Evolutionary conservation across 371 early-diverging fungal genomes (phyloP).

Genomic region (Gilbertella persicaria): DNA sequence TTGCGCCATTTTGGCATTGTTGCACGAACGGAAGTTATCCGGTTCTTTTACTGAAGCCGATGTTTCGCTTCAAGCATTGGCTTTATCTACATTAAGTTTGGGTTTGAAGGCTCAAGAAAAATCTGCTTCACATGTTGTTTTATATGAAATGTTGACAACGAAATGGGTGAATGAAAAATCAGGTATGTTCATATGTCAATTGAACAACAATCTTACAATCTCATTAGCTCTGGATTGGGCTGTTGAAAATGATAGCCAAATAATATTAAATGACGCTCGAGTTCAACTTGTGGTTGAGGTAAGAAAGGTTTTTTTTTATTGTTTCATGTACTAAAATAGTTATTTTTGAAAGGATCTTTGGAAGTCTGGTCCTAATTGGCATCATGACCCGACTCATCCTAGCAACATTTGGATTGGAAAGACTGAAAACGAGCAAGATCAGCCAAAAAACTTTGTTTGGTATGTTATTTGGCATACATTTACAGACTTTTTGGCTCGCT

Average conservation of each 20-base stretch:
- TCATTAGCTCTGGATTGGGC: slow-evolving; percentile 41
- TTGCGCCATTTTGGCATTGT: slow-evolving; percentile 41
- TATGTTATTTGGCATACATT: slow-evolving; percentile 8
- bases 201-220: no score
- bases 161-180: slow-evolving; percentile 39
- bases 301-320: neutral
- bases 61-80: slow-evolving; percentile 30
- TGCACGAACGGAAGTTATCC: slow-evolving; percentile 29
- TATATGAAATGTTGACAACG: slow-evolving; percentile 31
- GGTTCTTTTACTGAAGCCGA: slow-evolving; percentile 22
- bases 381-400: slow-evolving; percentile 33
- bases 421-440: neutral
- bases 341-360: slow-evolving; percentile 23
- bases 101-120: slow-evolving; percentile 29
- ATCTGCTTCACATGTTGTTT: slow-evolving; percentile 19
- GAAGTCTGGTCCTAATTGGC: slow-evolving; percentile 33
- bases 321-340: neutral
- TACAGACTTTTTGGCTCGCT: slow-evolving; percentile 33
- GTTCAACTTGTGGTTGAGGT: slow-evolving; percentile 37
- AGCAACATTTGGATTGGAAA: slow-evolving; percentile 24
- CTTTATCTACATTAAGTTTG: slow-evolving; percentile 31
- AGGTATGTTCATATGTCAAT: slow-evolving; percentile 26
- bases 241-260: slow-evolving; percentile 36
- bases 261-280: slow-evolving; percentile 32
- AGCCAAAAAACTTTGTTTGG: slow-evolving; percentile 9